These are phyloP conservation scores for Cytospora mali DNA, from an alignment of 2,329 filamentous ascomycete species.

Conservation along the genomic window DNA sequence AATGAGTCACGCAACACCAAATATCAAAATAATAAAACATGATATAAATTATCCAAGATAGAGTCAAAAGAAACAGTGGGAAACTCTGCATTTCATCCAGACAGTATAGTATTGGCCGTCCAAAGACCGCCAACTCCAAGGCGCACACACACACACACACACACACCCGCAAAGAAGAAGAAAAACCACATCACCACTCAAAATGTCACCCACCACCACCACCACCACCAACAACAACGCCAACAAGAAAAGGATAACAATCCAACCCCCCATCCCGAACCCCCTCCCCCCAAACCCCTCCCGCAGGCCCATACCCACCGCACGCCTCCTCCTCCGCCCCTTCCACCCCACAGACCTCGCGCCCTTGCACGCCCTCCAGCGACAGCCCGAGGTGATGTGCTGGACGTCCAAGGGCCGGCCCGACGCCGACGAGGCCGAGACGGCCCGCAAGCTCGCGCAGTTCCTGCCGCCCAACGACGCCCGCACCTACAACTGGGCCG, in stretches of 20 bases:
- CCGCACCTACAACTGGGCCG: slow-evolving; percentile 58
- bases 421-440: slow-evolving; percentile 49
- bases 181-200: no score
- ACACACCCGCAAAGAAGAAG: no score
- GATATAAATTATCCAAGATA: neutral
- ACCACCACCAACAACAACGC: no score
- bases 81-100: neutral
- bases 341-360: no score
- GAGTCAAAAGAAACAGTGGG: neutral
- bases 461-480: slow-evolving; percentile 52
- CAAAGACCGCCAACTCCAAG: no score
- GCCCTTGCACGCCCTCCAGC: no score
- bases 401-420: no score
- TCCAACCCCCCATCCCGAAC: slow-evolving; percentile 7
- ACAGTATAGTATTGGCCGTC: no score
- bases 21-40: neutral
- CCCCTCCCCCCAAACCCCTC: neutral
- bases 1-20: no score
- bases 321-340: slow-evolving; percentile 7
- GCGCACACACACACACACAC: no score
- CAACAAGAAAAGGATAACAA: neutral
- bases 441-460: slow-evolving; percentile 42
- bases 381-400: no score
- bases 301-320: neutral
- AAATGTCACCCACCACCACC: no score